phyloP scores from a whole-genome alignment of 768 basidiomycete genomes.

The Suillus lakei region DNA sequence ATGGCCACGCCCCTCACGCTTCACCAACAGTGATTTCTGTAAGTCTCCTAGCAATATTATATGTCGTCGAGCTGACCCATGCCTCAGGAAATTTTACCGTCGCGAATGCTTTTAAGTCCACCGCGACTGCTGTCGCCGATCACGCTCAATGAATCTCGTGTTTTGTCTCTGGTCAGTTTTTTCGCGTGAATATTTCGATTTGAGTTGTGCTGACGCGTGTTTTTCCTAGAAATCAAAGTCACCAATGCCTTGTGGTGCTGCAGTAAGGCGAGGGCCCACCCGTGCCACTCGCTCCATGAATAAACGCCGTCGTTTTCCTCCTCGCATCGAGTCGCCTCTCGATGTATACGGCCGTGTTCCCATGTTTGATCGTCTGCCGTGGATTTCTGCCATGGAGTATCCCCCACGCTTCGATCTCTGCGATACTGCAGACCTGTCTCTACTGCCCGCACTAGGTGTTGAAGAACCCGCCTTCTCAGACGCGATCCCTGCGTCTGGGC shows the following conservation, averaged over 20 bases:
- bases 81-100: constrained; percentile 25
- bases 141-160: constrained; percentile 35
- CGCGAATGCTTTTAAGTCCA: constrained; percentile 31
- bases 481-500: constrained; percentile 44
- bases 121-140: constrained; percentile 45
- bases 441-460: constrained; percentile 41
- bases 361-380: constrained; percentile 67
- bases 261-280: constrained; percentile 40
- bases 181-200: not conserved
- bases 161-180: constrained; percentile 23
- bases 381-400: constrained; percentile 64
- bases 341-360: constrained; percentile 38
- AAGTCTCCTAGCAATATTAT: constrained; percentile 1
- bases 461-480: constrained; percentile 28
- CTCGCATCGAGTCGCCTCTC: constrained; percentile 46
- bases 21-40: constrained; percentile 6
- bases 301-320: constrained; percentile 46
- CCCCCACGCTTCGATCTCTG: constrained; percentile 47
- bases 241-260: constrained; percentile 41
- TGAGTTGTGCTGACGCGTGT: not conserved
- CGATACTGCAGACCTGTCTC: constrained; percentile 72
- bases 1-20: not conserved
- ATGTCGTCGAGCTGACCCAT: constrained; percentile 10
- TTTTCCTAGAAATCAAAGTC: constrained; percentile 42
- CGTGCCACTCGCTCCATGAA: constrained; percentile 41